phyloP scores from a whole-genome alignment of 768 basidiomycete species.

The Leccinum obscurum region DNA sequence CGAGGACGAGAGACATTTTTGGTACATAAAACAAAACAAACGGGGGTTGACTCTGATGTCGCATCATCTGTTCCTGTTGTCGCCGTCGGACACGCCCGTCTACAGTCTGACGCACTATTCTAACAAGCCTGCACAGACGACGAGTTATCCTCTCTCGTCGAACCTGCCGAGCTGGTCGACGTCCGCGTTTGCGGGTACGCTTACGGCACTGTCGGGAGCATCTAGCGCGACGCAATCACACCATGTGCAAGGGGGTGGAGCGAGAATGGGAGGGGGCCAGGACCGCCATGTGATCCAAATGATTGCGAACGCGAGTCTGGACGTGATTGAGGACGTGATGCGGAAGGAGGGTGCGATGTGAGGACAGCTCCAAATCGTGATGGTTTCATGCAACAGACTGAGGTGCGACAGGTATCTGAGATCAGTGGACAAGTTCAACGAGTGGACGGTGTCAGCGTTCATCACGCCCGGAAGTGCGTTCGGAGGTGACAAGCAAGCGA shows the following conservation, averaged over 20 bases:
- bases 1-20: background rate
- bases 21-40: conserved; percentile 12
- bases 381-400: conserved; percentile 10
- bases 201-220: conserved; percentile 85
- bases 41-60: conserved; percentile 52
- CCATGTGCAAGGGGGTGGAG: conserved; percentile 61
- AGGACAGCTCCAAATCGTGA: conserved; percentile 30
- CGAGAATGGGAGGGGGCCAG: conserved; percentile 76
- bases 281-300: conserved; percentile 97
- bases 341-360: conserved; percentile 79
- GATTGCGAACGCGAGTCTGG: conserved; percentile 96
- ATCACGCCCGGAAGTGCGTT: conserved; percentile 90
- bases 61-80: conserved; percentile 82
- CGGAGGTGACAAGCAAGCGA: background rate
- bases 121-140: conserved; percentile 62
- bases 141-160: conserved; percentile 68
- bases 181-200: conserved; percentile 85
- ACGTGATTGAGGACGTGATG: conserved; percentile 93
- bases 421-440: conserved; percentile 95
- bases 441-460: conserved; percentile 98
- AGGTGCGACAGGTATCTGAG: conserved; percentile 80
- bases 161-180: conserved; percentile 91
- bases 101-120: conserved; percentile 85
- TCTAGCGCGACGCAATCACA: conserved; percentile 66
- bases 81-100: conserved; percentile 83